Evolutionary conservation across 768 basidiomycete species (phyloP), one percentile per base, ranked within the genome.

Genomic region (Serendipita sp.): DNA sequence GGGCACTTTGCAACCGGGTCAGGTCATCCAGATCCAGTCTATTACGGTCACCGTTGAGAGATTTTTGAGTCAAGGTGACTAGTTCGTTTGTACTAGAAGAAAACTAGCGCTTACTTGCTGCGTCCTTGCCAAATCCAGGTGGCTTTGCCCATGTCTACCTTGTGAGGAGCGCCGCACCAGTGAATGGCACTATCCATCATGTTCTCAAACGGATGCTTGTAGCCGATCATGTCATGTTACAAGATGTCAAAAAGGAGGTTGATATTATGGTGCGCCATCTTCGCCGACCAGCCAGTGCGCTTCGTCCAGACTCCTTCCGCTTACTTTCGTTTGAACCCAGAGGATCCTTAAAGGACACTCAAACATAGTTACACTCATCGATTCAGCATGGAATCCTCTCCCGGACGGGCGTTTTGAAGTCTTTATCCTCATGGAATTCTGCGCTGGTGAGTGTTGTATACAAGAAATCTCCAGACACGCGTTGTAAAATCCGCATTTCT

Each of bases 81-180:
- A 8, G 34, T 37, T 62, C 50, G 15, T 29, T 13, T 50, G 34
- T 33, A n/a, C 34, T 40, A 13, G 15, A 23, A 5, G 62, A 23
- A 15, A n/a, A 23, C 50, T 60, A 27, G 40, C 4, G 11, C 31
- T 65, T 16, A 40, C 10, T 27, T 11, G 8, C 45, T 23, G 31
- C 36, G 33, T 34, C 29, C 52, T 29, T 66, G 62, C 34, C 16
- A 43, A 40, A 43, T 13, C 1, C 71, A 96, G 93, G 96, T 75
- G 96, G 96, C 16, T 99, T 96, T 74, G 94, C 96, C 4, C 90
- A 97, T 76, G 95, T 99, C 44, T 99, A 99, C 75, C 84, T 99
- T 66, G 94, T 97, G 58, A 79, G 84, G 66, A 93, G 94, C 3
- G 80, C 86, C 15, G 79, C 82, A 37, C 91, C 92, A 2, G 87